Conservation (phyloP, 306 rosid genomes). For the Senna tora region DNA sequence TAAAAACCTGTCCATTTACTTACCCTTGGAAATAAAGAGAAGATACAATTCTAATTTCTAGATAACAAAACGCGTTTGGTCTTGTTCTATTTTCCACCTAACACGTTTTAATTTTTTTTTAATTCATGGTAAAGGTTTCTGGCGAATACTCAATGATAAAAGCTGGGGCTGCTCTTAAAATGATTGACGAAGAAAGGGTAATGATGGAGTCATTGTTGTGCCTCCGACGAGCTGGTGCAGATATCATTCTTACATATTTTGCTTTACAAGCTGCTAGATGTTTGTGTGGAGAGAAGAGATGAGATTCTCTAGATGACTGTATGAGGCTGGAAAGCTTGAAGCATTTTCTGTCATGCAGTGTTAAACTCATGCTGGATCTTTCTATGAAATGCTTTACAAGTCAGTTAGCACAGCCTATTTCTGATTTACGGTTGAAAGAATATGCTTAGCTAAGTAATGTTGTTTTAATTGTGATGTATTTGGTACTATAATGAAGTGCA, state of each 20-base stretch:
- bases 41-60: slow-evolving; percentile 26
- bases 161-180: slow-evolving; percentile 82
- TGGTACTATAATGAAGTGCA: slow-evolving; percentile 6
- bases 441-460: slow-evolving; percentile 14
- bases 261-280: slow-evolving; percentile 83
- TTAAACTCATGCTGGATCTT: slow-evolving; percentile 12
- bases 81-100: background rate
- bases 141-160: slow-evolving; percentile 98
- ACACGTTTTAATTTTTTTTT: slow-evolving; percentile 6
- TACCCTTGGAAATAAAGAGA: background rate
- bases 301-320: slow-evolving; percentile 28
- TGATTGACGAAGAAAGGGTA: slow-evolving; percentile 92
- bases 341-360: slow-evolving; percentile 23
- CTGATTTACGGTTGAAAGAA: slow-evolving; percentile 7
- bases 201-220: slow-evolving; percentile 95
- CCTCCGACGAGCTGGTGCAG: slow-evolving; percentile 97
- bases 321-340: slow-evolving; percentile 5
- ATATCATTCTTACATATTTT: slow-evolving; percentile 84
- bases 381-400: slow-evolving; percentile 8
- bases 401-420: slow-evolving; percentile 16
- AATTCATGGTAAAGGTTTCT: slow-evolving; percentile 63
- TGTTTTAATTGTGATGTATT: background rate
- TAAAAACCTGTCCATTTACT: background rate
- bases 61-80: background rate
- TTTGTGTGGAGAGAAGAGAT: slow-evolving; percentile 86